Percentiles rank a stretch among this genome's conserved stretches.
Conservation (phyloP, 306 rosid species). For the Echinosophora koreensis region DNA sequence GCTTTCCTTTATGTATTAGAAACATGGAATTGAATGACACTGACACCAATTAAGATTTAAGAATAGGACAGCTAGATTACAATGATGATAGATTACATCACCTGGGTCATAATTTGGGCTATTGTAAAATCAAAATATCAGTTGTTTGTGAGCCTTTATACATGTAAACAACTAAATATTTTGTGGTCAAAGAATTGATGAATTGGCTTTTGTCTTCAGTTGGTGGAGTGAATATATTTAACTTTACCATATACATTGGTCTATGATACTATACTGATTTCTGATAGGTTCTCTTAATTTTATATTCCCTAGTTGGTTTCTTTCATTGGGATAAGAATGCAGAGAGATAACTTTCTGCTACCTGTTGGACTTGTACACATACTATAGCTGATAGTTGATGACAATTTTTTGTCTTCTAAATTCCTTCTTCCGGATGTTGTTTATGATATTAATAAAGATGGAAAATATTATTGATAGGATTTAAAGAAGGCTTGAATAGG, state of each 20-base stretch:
- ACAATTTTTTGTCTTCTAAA: background rate
- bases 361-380: conserved; percentile 36
- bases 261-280: conserved; percentile 7
- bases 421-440: conserved; percentile 32
- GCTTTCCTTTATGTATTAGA: conserved; percentile 17
- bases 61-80: conserved; percentile 9
- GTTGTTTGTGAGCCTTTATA: conserved; percentile 23
- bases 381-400: conserved; percentile 14
- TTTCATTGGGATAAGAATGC: conserved; percentile 16
- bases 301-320: conserved; percentile 5
- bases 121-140: background rate
- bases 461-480: conserved; percentile 15
- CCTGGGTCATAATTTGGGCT: conserved; percentile 24
- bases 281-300: conserved; percentile 22
- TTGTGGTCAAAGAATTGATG: conserved; percentile 25
- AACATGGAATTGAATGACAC: conserved; percentile 40
- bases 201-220: conserved; percentile 10
- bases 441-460: conserved; percentile 19
- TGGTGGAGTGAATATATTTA: conserved; percentile 26
- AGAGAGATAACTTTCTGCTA: conserved; percentile 9
- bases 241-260: background rate
- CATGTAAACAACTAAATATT: conserved; percentile 24
- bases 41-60: conserved; percentile 4
- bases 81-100: conserved; percentile 29
- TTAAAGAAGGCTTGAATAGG: conserved; percentile 16